Base-by-base conservation (phyloP, 2,329 filamentous ascomycete species). In the Colletotrichum viniferum region DNA sequence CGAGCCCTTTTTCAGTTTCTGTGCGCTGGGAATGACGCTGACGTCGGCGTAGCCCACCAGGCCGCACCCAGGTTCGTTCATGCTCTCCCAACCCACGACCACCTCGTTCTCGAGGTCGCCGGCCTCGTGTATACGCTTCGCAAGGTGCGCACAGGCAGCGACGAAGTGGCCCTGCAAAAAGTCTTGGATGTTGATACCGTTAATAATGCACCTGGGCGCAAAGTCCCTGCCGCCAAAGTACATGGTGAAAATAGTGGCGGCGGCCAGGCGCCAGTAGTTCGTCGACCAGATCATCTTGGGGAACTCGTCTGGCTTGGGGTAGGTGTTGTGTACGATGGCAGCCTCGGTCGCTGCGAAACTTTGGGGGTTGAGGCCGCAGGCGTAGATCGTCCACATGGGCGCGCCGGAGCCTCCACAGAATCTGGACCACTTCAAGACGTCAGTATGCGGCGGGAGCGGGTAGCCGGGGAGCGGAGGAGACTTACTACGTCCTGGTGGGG, bases 261-360 rank as follows among this genome's bases (percentile, higher is more conserved):
- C 94, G 4, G 94, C 96, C 65, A 98, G 88, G 28, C 97, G 92
- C 77, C 92, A 94, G 84, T 99, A 99, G 83, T 99, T 99, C 67
- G 97, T 98, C 18, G 96, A 96, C 97, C 97, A 99, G 73, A 98
- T 96, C 97, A 99, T 99, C 86, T 98, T 98, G 28, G 97, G 97
- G 78, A 96, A 99, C 2, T 93, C 90, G 30, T 93, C 93, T 10
- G 96, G 95, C 24, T 98, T 91, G 12, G 95, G 92, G 82, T 95
- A 98, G 3, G 95, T 97, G 81, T 98, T 99, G 69, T 99, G 97
- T 8, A 99, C 96, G 75, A 98, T 90, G 48, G 97, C 95, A 5
- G 96, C 96, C 84, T 98, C 94, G 16, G 96, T 99, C 24, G 91
- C 92, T 68, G 93, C 92, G 81, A 99, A 98, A 78, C 91, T 93